These are phyloP conservation scores for Drechslera avenae DNA, from an alignment of 2,329 filamentous ascomycete species.

Conservation along the genomic window DNA sequence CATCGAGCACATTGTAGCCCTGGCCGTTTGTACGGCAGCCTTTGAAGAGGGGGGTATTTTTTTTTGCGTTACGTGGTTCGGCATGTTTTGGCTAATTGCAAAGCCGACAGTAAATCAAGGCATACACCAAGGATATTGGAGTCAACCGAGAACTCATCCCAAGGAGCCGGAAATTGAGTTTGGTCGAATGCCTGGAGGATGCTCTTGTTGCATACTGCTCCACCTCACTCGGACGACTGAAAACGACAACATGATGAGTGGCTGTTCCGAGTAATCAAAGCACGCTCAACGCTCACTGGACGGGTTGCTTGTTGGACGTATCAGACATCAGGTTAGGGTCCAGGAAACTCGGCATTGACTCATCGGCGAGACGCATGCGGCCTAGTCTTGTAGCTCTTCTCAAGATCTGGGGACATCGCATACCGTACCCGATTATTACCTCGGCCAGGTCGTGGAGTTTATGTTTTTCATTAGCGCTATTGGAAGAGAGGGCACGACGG, in stretches of 20 bases:
- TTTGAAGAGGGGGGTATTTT: conserved; percentile 16
- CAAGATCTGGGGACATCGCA: background rate
- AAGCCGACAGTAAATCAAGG: background rate
- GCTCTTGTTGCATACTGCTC: conserved; percentile 14
- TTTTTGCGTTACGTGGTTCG: background rate
- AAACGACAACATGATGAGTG: background rate
- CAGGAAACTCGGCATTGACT: background rate
- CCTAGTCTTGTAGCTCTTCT: background rate
- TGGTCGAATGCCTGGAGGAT: conserved; percentile 7
- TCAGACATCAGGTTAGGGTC: background rate
- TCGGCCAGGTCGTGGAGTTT: too few species aligned
- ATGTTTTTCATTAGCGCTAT: background rate
- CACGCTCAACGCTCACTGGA: background rate
- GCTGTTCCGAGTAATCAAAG: background rate
- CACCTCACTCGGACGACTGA: background rate
- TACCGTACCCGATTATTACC: too few species aligned
- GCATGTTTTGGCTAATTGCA: background rate
- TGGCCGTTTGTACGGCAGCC: conserved; percentile 19
- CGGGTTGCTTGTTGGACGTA: background rate
- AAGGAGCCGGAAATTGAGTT: conserved; percentile 6
- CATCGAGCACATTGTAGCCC: conserved; percentile 8
- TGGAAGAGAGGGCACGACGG: background rate
- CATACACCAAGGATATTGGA: too few species aligned
- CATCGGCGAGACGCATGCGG: conserved; percentile 2
- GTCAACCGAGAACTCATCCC: too few species aligned